Base-by-base conservation (phyloP, 176 grass and related monocot species). In the Aegilops sharonensis region DNA sequence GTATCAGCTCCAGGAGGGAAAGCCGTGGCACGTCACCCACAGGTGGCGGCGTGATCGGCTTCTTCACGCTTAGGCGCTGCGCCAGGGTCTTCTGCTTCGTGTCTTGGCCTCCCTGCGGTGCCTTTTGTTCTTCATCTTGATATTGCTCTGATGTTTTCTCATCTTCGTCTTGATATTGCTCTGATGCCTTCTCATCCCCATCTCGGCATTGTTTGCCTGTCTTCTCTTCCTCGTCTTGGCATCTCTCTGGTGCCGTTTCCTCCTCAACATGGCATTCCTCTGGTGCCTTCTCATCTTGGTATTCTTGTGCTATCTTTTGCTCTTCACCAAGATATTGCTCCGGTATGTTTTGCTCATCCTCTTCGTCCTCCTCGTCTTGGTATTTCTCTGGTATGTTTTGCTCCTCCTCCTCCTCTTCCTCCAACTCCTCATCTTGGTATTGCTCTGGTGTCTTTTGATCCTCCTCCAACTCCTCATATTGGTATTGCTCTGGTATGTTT, bases 1-100 rank as follows among this genome's bases (percentile, higher is more conserved):
- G 47, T 62, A 97, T 94, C 68, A 97, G 86, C 78, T 94, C 88
- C 67, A 94, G 87, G 34, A 97, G 90, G 35, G 92, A 94, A 61
- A 89, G 78, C 30, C 88, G 92, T 14, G 91, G 88, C 45, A 88
- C 13, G 21, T 87, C 37, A 9, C 20, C 15, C 9, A n/a, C 42
- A 39, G 62, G 59, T 8, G 78, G 87, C 47, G 68, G 78, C 3
- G 35, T 4, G 47, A 57, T 64, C 57, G 30, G 37, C 34, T 85
- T 88, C 35, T 64, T 83, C 6, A 9, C 12, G 5, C 54, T 75
- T 40, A 35, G 86, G 14, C 43, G 30, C 74, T 82, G 81, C 36
- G 62, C 60, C 34, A 15, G n/a, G 25, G 84, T 32, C 71, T 82
- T 87, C 27, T 87, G 68, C 63, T 80, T 42, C 8, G 9, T 34